These are phyloP conservation scores for Cercospora beticola DNA, from an alignment of 2,329 filamentous ascomycete species.

Conservation along the genomic window DNA sequence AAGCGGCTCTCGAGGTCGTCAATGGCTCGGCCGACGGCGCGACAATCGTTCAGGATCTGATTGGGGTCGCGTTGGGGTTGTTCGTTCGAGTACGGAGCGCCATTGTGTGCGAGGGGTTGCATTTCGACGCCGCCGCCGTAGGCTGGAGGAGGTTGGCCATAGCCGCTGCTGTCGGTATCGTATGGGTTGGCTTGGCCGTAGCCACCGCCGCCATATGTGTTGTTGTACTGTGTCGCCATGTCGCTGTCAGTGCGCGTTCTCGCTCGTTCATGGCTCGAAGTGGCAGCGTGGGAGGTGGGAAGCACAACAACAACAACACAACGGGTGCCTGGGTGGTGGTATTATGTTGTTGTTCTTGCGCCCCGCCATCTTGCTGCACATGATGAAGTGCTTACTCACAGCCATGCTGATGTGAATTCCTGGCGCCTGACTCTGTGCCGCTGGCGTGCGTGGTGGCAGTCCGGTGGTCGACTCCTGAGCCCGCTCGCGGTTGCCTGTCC, in stretches of 20 bases:
- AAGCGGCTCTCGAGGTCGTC: slow-evolving; percentile 71
- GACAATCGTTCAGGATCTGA: slow-evolving; percentile 80
- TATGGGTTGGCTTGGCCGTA: slow-evolving; percentile 60
- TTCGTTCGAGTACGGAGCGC: slow-evolving; percentile 30
- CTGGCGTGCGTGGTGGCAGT: background rate
- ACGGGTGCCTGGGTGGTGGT: background rate
- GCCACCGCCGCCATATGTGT: slow-evolving; percentile 39
- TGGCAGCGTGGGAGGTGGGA: background rate
- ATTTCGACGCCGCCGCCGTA: slow-evolving; percentile 60
- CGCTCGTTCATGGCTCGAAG: slow-evolving; percentile 1
- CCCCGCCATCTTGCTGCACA: background rate
- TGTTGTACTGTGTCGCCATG: slow-evolving; percentile 31
- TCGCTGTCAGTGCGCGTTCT: background rate
- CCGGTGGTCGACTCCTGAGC: slow-evolving; percentile 4
- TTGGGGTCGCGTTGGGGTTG: slow-evolving; percentile 59
- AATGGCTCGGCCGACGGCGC: slow-evolving; percentile 75
- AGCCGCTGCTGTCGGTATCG: slow-evolving; percentile 37
- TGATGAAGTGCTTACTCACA: slow-evolving; percentile 15
- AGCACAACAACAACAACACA: background rate
- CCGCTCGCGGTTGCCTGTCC: background rate
- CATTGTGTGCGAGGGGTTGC: slow-evolving; percentile 54
- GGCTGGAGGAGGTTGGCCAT: slow-evolving; percentile 31
- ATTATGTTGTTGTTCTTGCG: background rate
- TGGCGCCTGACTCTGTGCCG: slow-evolving; percentile 16
- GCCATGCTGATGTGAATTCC: slow-evolving; percentile 17